Conservation (phyloP, 1,284 basidiomycete genomes). For the Heterobasidion parviporum region DNA sequence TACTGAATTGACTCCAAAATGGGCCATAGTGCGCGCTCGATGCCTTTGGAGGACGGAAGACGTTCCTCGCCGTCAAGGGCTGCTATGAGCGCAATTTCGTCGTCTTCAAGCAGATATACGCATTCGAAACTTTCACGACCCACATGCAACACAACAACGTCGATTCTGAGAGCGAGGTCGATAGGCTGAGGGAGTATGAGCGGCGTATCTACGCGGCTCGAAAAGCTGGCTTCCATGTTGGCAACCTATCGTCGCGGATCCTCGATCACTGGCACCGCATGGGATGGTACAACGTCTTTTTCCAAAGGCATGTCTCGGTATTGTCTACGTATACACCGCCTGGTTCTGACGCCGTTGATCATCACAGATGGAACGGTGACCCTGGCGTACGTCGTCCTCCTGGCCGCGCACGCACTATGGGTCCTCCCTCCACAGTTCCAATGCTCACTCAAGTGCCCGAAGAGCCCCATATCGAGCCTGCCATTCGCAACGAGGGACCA, state of each 20-base stretch:
- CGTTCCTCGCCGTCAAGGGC: constrained; percentile 71
- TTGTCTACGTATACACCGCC: background rate
- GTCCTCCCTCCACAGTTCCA: constrained; percentile 6
- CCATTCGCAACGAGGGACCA: constrained; percentile 9
- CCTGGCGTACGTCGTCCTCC: constrained; percentile 13
- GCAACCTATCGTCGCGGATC: constrained; percentile 58
- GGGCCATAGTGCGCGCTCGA: constrained; percentile 52
- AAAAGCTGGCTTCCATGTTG: constrained; percentile 55
- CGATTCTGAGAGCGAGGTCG: constrained; percentile 38
- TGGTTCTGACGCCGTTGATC: background rate
- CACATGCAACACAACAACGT: constrained; percentile 30
- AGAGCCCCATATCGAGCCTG: constrained; percentile 7
- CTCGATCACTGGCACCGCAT: constrained; percentile 68
- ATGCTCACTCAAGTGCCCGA: constrained; percentile 5
- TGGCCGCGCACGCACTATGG: constrained; percentile 11
- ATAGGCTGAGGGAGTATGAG: constrained; percentile 58
- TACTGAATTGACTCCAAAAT: background rate
- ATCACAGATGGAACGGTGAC: constrained; percentile 12
- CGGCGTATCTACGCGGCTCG: constrained; percentile 52
- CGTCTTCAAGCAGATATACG: constrained; percentile 69
- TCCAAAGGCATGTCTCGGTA: constrained; percentile 39
- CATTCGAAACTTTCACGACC: constrained; percentile 50
- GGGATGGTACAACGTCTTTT: constrained; percentile 67
- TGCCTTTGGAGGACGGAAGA: constrained; percentile 64
- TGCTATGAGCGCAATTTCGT: constrained; percentile 77